Conservation (phyloP, 768 basidiomycete genomes). For the Boletus barrowsii region DNA sequence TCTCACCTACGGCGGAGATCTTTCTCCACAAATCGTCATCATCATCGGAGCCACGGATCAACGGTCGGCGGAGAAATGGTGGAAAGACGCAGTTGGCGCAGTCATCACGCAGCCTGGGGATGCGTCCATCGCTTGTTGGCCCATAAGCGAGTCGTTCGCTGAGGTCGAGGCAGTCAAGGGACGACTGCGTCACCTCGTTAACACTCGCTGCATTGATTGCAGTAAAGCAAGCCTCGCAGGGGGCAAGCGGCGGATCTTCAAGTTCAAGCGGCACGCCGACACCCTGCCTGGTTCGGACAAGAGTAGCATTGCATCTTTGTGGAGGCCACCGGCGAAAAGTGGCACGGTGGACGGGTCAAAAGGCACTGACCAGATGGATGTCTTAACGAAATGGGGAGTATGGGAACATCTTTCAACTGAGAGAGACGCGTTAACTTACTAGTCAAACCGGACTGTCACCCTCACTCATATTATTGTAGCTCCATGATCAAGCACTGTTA, state of each 20-base stretch:
- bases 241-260: conserved; percentile 13
- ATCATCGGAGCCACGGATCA: conserved; percentile 17
- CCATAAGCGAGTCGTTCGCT: neutral
- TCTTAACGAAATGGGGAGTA: conserved; percentile 21
- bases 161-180: conserved; percentile 2
- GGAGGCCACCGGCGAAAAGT: neutral
- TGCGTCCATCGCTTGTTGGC: conserved; percentile 19
- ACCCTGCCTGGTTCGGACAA: conserved; percentile 2
- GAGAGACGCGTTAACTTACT: neutral
- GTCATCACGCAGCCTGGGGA: neutral
- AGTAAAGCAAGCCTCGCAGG: conserved; percentile 10
- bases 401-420: conserved; percentile 16
- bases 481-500: no score
- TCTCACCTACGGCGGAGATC: conserved; percentile 23
- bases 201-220: conserved; percentile 25
- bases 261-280: neutral
- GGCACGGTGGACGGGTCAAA: neutral
- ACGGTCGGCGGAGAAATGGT: conserved; percentile 21
- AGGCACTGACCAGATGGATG: conserved; percentile 6
- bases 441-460: neutral
- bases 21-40: conserved; percentile 24
- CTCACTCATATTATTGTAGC: no score
- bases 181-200: conserved; percentile 14
- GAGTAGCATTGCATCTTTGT: neutral
- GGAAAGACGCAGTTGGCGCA: conserved; percentile 1